Evolutionary conservation across 78 protist species (phyloP).

Genomic region (Dictyostelium capitatum): DNA sequence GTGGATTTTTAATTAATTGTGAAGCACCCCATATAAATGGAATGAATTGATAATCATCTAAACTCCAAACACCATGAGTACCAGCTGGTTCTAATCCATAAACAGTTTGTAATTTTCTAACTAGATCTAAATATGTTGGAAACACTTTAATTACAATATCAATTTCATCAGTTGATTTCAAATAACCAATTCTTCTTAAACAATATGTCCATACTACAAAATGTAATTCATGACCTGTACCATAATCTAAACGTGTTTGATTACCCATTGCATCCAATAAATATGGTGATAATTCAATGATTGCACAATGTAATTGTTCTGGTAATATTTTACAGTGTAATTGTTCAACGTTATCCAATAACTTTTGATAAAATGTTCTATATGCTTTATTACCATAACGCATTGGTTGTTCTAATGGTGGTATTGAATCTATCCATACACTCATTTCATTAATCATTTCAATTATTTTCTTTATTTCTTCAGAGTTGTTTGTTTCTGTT

Average conservation of each 20-base stretch:
- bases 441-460: constrained; percentile 45
- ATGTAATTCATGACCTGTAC: constrained; percentile 98
- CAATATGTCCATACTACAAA: constrained; percentile 73
- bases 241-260: constrained; percentile 96
- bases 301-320: constrained; percentile 1
- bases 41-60: constrained; percentile 98
- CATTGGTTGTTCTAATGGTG: constrained; percentile 84
- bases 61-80: constrained; percentile 98
- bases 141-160: constrained; percentile 72
- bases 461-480: constrained; percentile 28
- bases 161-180: constrained; percentile 45
- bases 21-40: constrained; percentile 96
- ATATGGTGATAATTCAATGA: constrained; percentile 91
- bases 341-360: constrained; percentile 4
- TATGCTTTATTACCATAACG: constrained; percentile 95
- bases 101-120: constrained; percentile 84
- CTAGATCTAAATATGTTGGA: constrained; percentile 56
- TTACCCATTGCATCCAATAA: constrained; percentile 92
- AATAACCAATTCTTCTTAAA: constrained; percentile 41
- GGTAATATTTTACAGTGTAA: constrained; percentile 40
- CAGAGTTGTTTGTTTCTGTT: constrained; percentile 18
- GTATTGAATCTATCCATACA: constrained; percentile 68
- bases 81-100: constrained; percentile 99
- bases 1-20: constrained; percentile 87
- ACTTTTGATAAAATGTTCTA: constrained; percentile 41